Conservation (phyloP, 2,329 filamentous ascomycete species). For the Ophiocordyceps sinensis region DNA sequence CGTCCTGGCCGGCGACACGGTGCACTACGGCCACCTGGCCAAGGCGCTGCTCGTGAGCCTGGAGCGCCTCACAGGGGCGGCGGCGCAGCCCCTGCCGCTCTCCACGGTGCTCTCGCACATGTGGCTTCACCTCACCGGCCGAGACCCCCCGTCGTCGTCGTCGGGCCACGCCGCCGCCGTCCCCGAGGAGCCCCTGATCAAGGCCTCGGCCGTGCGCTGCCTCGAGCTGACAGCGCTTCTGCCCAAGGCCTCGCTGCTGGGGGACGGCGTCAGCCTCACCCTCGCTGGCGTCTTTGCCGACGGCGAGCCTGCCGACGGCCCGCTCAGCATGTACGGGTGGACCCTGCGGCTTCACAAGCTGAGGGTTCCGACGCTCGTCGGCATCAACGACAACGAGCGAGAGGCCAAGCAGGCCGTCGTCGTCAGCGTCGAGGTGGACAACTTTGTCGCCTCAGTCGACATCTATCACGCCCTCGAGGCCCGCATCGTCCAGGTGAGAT, state of each 20-base stretch:
- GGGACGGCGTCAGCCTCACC: conserved; percentile 41
- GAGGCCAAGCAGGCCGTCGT: conserved; percentile 50
- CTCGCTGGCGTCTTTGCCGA: conserved; percentile 26
- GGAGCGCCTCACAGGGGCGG: conserved; percentile 9
- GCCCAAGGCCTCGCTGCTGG: conserved; percentile 55
- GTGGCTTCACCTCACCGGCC: conserved; percentile 18
- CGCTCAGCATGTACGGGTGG: conserved; percentile 12
- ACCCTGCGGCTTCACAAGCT: conserved; percentile 39
- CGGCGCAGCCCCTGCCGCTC: conserved; percentile 6
- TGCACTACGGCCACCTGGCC: conserved; percentile 60
- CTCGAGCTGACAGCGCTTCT: conserved; percentile 40
- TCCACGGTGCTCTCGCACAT: conserved; percentile 15
- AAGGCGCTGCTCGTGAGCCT: conserved; percentile 45
- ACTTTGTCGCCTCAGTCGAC: conserved; percentile 30
- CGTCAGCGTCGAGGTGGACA: conserved; percentile 47
- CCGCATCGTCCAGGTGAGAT: conserved; percentile 44
- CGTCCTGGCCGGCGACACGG: conserved; percentile 50
- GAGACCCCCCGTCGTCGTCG: conserved; percentile 5
- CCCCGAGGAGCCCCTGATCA: conserved; percentile 13
- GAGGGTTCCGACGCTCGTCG: conserved; percentile 52
- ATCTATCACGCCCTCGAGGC: conserved; percentile 41
- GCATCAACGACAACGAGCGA: conserved; percentile 60
- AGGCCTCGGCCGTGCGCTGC: conserved; percentile 21
- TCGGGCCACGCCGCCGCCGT: conserved; percentile 2
- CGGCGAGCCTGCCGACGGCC: background rate